Evolutionary conservation across 768 basidiomycete genomes (phyloP).

Genomic region (Hemileccinum rubropunctum): DNA sequence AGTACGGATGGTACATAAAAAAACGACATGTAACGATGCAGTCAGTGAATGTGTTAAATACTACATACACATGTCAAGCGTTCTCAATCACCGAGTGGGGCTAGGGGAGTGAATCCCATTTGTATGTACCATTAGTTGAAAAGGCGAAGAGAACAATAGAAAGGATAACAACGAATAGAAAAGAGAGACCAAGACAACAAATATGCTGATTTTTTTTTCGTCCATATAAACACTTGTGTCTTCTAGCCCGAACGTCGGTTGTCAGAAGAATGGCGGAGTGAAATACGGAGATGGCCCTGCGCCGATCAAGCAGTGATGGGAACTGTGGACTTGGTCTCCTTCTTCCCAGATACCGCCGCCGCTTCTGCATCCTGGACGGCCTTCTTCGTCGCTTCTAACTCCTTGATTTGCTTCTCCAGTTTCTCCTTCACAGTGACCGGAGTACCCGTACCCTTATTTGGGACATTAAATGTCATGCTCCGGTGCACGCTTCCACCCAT

Average conservation of each 20-base stretch:
- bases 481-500: slow-evolving; percentile 67
- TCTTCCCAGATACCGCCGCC: slow-evolving; percentile 57
- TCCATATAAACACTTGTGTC: slow-evolving; percentile 6
- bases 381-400: slow-evolving; percentile 67
- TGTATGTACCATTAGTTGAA: slow-evolving; percentile 12
- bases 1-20: slow-evolving; percentile 16
- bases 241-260: slow-evolving; percentile 9
- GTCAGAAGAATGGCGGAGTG: not conserved
- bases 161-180: slow-evolving; percentile 19
- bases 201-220: slow-evolving; percentile 17
- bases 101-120: slow-evolving; percentile 6
- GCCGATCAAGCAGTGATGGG: slow-evolving; percentile 34
- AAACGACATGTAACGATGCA: slow-evolving; percentile 7
- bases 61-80: slow-evolving; percentile 21
- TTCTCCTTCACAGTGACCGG: slow-evolving; percentile 44
- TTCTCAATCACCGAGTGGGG: slow-evolving; percentile 11
- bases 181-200: slow-evolving; percentile 11
- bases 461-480: slow-evolving; percentile 66
- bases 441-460: slow-evolving; percentile 20
- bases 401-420: slow-evolving; percentile 53
- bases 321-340: slow-evolving; percentile 48
- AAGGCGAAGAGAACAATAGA: slow-evolving; percentile 4
- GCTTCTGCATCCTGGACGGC: slow-evolving; percentile 64
- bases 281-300: not conserved
- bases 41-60: slow-evolving; percentile 12